A percentile compares a stretch with the other conserved stretches of the same genome.
Evolutionary conservation across 495 filamentous ascomycete genomes (phyloP).

Genomic region (Chaetomium fimeti): DNA sequence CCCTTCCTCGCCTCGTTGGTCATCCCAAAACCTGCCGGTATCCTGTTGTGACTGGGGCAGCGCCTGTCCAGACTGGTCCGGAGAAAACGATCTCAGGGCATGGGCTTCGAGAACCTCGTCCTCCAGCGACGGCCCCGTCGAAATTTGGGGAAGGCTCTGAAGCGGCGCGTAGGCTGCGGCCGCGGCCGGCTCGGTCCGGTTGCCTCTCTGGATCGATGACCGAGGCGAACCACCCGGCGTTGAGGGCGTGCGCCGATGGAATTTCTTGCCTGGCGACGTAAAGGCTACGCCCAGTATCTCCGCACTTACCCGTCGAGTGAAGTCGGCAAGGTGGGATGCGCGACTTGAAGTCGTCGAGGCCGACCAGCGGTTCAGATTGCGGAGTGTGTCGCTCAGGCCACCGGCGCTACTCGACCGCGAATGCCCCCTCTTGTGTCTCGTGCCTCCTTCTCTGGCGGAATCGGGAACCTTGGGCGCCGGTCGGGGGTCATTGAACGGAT

Average conservation of each 20-base stretch:
- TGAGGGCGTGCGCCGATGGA: slow-evolving; percentile 34
- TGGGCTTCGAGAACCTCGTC: slow-evolving; percentile 34
- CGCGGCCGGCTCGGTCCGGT: slow-evolving; percentile 26
- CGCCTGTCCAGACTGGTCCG: slow-evolving; percentile 15
- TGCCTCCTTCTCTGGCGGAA: slow-evolving; percentile 30
- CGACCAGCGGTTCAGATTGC: slow-evolving; percentile 80
- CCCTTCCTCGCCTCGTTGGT: slow-evolving; percentile 23
- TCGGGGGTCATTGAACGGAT: slow-evolving; percentile 37
- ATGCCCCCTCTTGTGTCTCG: slow-evolving; percentile 33
- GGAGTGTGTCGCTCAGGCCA: slow-evolving; percentile 61
- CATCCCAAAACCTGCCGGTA: slow-evolving; percentile 31
- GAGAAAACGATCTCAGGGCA: slow-evolving; percentile 25
- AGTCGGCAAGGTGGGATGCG: slow-evolving; percentile 55
- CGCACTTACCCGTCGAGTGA: slow-evolving; percentile 55
- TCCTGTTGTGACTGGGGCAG: slow-evolving; percentile 22
- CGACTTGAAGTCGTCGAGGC: slow-evolving; percentile 71
- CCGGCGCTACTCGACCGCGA: slow-evolving; percentile 47
- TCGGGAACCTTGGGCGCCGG: slow-evolving; percentile 25
- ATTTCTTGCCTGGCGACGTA: slow-evolving; percentile 29
- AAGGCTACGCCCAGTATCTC: slow-evolving; percentile 36
- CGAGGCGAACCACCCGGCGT: slow-evolving; percentile 31
- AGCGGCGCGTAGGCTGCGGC: slow-evolving; percentile 31
- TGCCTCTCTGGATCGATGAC: slow-evolving; percentile 10
- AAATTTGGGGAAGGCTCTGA: slow-evolving; percentile 40
- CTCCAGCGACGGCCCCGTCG: slow-evolving; percentile 42